Conservation (phyloP, 306 rosid genomes). For the Gillenia trifoliata region DNA sequence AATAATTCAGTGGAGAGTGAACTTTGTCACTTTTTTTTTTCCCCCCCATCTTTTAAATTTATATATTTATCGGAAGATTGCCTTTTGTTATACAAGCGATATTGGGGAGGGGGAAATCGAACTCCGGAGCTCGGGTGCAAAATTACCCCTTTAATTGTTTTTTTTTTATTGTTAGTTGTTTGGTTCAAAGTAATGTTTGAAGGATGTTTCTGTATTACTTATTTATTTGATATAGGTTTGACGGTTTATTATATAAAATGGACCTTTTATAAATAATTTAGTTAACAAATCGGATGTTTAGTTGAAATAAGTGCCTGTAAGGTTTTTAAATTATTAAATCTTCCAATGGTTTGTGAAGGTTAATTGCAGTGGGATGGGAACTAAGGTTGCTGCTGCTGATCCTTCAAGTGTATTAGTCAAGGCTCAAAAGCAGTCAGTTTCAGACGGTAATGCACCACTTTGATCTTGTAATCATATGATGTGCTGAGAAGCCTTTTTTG, state of each 20-base stretch:
- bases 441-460: constrained; percentile 23
- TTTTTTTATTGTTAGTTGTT: too few relatives aligned
- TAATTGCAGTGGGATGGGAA: constrained; percentile 8
- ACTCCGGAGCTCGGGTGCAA: too few relatives aligned
- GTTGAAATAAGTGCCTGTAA: background rate
- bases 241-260: background rate
- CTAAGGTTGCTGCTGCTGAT: constrained; percentile 9
- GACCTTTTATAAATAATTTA: background rate
- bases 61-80: background rate
- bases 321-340: background rate
- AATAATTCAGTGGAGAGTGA: background rate
- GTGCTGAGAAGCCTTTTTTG: background rate
- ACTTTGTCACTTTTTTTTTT: background rate
- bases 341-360: background rate
- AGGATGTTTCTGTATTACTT: too few relatives aligned
- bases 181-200: background rate
- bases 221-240: too few relatives aligned
- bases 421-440: background rate
- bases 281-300: background rate
- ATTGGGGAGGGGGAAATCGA: background rate
- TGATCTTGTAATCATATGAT: background rate
- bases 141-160: background rate
- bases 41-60: background rate
- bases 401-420: constrained; percentile 18
- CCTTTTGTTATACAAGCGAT: too few relatives aligned